Evolutionary conservation across 345 rosid species (phyloP), one percentile per base, ranked within the genome.

Genomic region (Citrus unshiu): DNA sequence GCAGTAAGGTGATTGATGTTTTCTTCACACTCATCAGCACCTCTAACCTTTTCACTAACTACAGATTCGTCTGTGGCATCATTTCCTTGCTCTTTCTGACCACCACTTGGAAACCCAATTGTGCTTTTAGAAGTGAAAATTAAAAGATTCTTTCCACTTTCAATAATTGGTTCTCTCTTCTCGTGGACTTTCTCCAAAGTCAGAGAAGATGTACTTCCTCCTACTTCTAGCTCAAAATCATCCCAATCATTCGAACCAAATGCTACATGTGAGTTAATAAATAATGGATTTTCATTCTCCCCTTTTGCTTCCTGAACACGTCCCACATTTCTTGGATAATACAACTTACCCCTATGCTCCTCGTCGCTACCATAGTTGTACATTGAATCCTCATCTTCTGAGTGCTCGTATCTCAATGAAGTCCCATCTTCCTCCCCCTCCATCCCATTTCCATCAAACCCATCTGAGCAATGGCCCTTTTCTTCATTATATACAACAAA

Each of bases 241-340:
- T 92, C 91, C 96, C 97, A 94, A 81, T 96, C 99, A 75, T 85
- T 87, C 14, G 86, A 86, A 84, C 98, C 99, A 85, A 89, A 96
- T n/a, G 97, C 98, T 66, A 91, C 91, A 25, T 93, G 87, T 0
- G 98, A 90, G 82, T 84, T 88, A 60, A 96, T 87, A 73, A 84
- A 80, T 76, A 96, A 88, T 3, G 97, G 93, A 85, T 89, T 90
- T 79, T 80, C 86, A 37, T 85, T 83, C 77, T 74, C 79, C 43
- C 73, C 46, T 79, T 75, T 85, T 37, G 39, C 74, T 68, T 81
- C 87, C 78, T 22, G 63, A 68, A 29, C 57, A 70, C 35, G 69
- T 30, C 37, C 74, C 22, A 72, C 77, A 68, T 70, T 81, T 81
- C 72, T 81, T 35, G 75, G 79, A 78, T 77, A 69, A 82, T 79